Percentiles rank a stretch among this genome's conserved stretches.
phyloP scores from a whole-genome alignment of 2,329 filamentous ascomycete species.

The Calycina herbarum region DNA sequence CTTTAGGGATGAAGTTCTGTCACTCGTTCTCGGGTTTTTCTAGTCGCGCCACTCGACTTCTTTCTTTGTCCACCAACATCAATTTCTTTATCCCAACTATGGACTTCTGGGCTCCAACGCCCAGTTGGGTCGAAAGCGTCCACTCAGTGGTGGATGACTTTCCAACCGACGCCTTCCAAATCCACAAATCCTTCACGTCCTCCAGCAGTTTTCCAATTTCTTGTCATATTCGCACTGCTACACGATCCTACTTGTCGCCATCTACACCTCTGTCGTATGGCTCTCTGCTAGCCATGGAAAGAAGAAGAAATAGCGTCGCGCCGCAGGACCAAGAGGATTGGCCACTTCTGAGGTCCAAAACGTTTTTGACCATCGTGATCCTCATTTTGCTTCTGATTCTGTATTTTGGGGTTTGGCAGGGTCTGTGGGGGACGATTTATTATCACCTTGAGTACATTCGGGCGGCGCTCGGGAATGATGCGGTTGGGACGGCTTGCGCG shows the following conservation, averaged over 20 bases:
- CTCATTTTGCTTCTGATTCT: not conserved
- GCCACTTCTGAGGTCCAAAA: not conserved
- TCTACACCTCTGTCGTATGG: not conserved
- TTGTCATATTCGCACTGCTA: not conserved
- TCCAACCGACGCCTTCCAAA: not conserved
- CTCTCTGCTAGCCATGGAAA: not conserved
- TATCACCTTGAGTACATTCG: constrained; percentile 8
- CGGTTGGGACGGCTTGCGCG: not conserved
- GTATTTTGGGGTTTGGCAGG: not conserved
- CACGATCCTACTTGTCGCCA: not conserved
- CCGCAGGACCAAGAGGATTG: no score
- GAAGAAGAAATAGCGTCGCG: not conserved
- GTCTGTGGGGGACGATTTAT: constrained; percentile 5
- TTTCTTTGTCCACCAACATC: constrained; percentile 9
- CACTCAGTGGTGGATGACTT: not conserved
- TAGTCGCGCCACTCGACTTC: not conserved
- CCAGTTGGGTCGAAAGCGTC: not conserved
- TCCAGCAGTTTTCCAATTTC: not conserved
- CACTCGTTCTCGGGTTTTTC: not conserved
- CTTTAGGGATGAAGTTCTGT: not conserved
- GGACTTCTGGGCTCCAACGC: not conserved
- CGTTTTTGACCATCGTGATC: not conserved
- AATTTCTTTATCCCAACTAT: not conserved
- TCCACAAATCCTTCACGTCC: no score
- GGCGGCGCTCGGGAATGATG: constrained; percentile 7